Evolutionary conservation across 257 asterid species (phyloP).

Genomic region (Mitragyna speciosa): DNA sequence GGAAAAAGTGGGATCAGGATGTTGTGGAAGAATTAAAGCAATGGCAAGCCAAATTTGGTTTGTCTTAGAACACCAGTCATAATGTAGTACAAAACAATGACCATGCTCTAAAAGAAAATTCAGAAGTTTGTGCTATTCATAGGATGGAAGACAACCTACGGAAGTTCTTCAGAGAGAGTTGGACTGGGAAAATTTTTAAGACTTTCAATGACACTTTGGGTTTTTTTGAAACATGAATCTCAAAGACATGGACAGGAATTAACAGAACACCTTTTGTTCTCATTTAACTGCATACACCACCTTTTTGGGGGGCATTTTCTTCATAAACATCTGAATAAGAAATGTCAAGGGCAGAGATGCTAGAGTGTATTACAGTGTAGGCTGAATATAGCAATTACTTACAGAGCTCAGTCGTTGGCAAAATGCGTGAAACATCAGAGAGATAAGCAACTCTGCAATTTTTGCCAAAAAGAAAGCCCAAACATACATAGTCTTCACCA

Average conservation of each 20-base stretch:
- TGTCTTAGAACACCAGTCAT: background rate
- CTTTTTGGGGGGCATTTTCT: background rate
- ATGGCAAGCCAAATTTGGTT: background rate
- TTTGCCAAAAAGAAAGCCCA: slow-evolving; percentile 89
- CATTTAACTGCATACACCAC: background rate
- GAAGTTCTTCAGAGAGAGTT: background rate
- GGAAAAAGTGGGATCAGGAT: background rate
- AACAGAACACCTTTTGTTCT: background rate
- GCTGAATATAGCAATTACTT: slow-evolving; percentile 28
- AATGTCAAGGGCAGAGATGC: background rate
- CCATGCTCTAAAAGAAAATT: background rate
- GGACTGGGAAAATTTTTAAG: background rate
- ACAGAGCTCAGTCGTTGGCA: slow-evolving; percentile 77
- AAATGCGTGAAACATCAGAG: slow-evolving; percentile 86
- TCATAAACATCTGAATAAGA: background rate
- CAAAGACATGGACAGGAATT: background rate
- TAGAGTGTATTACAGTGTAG: background rate
- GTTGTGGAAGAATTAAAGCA: background rate
- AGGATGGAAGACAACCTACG: background rate
- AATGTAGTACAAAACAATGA: no score
- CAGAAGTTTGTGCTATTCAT: background rate
- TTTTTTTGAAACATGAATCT: background rate
- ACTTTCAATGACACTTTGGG: background rate
- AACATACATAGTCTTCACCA: slow-evolving; percentile 90
- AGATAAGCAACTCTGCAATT: slow-evolving; percentile 75